phyloP scores from a whole-genome alignment of 768 basidiomycete genomes.

The Hericium coralloides region DNA sequence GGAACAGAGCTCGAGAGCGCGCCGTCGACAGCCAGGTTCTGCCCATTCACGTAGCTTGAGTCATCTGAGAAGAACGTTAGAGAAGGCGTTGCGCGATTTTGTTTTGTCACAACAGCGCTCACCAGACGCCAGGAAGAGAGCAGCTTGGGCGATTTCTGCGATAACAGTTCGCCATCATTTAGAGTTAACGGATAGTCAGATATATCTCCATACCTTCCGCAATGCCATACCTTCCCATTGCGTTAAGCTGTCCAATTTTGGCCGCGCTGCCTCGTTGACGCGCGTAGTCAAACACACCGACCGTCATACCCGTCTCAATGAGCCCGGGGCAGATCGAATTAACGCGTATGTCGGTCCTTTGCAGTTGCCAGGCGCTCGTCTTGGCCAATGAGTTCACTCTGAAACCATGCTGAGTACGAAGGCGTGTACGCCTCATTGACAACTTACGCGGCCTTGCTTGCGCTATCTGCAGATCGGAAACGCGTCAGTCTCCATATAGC shows the following conservation, averaged over 20 bases:
- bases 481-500: conserved; percentile 3
- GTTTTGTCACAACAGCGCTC: conserved; percentile 1
- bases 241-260: conserved; percentile 81
- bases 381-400: conserved; percentile 88
- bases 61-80: conserved; percentile 43
- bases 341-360: conserved; percentile 77
- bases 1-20: conserved; percentile 76
- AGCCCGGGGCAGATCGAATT: conserved; percentile 88
- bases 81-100: background rate
- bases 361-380: conserved; percentile 71
- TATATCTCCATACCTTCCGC: conserved; percentile 48
- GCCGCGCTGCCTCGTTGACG: conserved; percentile 60
- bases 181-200: background rate
- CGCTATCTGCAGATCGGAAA: conserved; percentile 54
- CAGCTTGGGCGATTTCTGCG: conserved; percentile 79
- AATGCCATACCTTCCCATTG: conserved; percentile 74
- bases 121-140: conserved; percentile 86
- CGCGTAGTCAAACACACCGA: conserved; percentile 66
- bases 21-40: conserved; percentile 81
- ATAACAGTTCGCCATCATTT: background rate
- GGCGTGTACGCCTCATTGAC: too few species aligned
- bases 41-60: conserved; percentile 88
- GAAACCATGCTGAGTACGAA: background rate
- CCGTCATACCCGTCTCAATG: conserved; percentile 92
- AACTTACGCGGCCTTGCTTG: conserved; percentile 86